A percentile compares a stretch with the other conserved stretches of the same genome.
Evolutionary conservation across 345 rosid genomes (phyloP).

Genomic region (Sonneratia alba): DNA sequence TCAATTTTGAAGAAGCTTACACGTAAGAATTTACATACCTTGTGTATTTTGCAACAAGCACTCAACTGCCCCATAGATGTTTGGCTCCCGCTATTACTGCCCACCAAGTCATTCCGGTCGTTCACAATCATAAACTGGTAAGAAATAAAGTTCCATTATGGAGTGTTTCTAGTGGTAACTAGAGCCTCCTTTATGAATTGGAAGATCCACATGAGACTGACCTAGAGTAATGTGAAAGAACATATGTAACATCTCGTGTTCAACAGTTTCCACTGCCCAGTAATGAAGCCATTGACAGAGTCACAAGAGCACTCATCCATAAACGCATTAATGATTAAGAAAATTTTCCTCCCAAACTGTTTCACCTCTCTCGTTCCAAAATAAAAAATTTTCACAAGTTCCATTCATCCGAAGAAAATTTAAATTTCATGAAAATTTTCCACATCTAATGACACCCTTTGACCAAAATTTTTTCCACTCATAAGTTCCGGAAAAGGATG

Average conservation of each 20-base stretch:
- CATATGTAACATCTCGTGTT: neutral
- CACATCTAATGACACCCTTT: too few relatives aligned
- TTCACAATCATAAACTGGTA: neutral
- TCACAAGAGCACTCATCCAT: too few relatives aligned
- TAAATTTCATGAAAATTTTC: too few relatives aligned
- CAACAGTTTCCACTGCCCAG: neutral
- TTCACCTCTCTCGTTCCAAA: too few relatives aligned
- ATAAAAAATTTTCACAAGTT: too few relatives aligned
- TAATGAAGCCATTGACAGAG: neutral
- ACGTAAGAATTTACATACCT: neutral
- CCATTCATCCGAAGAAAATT: too few relatives aligned
- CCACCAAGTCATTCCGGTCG: neutral
- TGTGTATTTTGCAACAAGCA: neutral
- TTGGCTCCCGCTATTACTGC: neutral
- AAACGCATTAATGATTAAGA: too few relatives aligned
- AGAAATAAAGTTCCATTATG: neutral
- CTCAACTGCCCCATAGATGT: neutral
- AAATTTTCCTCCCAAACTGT: too few relatives aligned
- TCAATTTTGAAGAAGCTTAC: neutral
- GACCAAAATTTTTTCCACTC: too few relatives aligned
- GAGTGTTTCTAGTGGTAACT: neutral
- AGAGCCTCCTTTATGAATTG: neutral
- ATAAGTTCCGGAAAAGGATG: too few relatives aligned
- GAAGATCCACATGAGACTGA: neutral
- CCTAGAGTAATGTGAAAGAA: neutral